Conservation (phyloP, 2,329 filamentous ascomycete species). For the Boeremia lycopersici region DNA sequence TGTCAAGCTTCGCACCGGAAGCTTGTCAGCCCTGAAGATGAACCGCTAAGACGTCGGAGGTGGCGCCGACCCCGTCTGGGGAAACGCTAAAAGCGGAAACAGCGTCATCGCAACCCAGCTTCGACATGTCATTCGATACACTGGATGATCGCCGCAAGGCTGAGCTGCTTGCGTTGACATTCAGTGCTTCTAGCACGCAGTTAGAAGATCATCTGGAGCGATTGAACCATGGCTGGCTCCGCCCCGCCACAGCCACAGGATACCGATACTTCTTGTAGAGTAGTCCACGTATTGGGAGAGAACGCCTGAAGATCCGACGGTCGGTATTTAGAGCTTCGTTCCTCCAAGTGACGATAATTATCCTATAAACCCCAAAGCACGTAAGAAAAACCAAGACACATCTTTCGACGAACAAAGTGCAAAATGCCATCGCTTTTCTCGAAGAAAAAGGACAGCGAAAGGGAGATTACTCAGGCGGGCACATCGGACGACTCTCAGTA, state of each 20-base stretch:
- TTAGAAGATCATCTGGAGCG: background rate
- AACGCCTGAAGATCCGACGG: constrained; percentile 6
- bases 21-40: background rate
- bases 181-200: background rate
- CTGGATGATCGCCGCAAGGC: background rate
- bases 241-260: background rate
- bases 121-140: background rate
- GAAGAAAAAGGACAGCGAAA: background rate
- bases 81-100: background rate
- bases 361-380: background rate
- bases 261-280: background rate
- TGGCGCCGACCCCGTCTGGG: background rate
- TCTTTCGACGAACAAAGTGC: background rate
- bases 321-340: background rate
- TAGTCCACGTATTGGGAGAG: background rate
- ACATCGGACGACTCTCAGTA: background rate
- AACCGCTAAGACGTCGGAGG: constrained; percentile 3
- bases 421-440: constrained; percentile 7
- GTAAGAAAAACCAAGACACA: background rate
- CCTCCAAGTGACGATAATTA: background rate
- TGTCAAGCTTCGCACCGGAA: background rate
- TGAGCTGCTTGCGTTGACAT: background rate
- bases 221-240: background rate
- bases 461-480: background rate
- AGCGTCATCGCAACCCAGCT: constrained; percentile 4